Evolutionary conservation across 108 stramenopile species (phyloP).

Genomic region (Discostella pseudostelligera): DNA sequence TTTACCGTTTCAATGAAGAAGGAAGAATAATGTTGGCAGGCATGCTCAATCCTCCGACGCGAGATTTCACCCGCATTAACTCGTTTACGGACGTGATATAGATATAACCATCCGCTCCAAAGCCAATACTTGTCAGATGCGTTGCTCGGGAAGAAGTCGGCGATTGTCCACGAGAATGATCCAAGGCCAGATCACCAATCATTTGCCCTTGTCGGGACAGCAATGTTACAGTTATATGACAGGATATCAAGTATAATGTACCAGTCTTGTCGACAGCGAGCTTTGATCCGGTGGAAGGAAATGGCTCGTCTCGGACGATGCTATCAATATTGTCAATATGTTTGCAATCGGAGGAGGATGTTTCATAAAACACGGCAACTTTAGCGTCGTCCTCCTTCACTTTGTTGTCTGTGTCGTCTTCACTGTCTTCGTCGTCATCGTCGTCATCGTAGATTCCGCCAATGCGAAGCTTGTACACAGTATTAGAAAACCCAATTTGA

Average conservation of each 20-base stretch:
- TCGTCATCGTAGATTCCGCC: conserved; percentile 7
- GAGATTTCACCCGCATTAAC: conserved; percentile 51
- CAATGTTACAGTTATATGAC: conserved; percentile 22
- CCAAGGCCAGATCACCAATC: conserved; percentile 32
- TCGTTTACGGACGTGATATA: conserved; percentile 53
- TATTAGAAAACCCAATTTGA: conserved; percentile 10
- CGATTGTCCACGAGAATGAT: not conserved
- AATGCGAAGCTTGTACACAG: conserved; percentile 21
- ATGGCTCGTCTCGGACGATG: not conserved
- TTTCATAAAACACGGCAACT: conserved; percentile 15
- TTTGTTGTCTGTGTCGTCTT: conserved; percentile 9
- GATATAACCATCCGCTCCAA: conserved; percentile 70
- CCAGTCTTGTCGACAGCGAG: conserved; percentile 58
- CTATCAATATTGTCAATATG: too few relatives aligned
- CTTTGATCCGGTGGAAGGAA: conserved; percentile 22
- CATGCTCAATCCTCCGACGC: conserved; percentile 32
- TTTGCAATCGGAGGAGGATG: conserved; percentile 39
- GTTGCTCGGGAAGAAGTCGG: conserved; percentile 10
- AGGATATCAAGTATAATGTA: conserved; percentile 47
- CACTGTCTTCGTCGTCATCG: conserved; percentile 8
- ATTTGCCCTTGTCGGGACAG: conserved; percentile 25
- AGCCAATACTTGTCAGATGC: conserved; percentile 33
- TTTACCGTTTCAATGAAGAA: conserved; percentile 9
- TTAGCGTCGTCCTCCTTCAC: not conserved
- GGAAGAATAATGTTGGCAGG: conserved; percentile 50